Evolutionary conservation across 2,329 filamentous ascomycete genomes (phyloP), one percentile per base, ranked within the genome.

Genomic region (Hyphodiscus sp.): DNA sequence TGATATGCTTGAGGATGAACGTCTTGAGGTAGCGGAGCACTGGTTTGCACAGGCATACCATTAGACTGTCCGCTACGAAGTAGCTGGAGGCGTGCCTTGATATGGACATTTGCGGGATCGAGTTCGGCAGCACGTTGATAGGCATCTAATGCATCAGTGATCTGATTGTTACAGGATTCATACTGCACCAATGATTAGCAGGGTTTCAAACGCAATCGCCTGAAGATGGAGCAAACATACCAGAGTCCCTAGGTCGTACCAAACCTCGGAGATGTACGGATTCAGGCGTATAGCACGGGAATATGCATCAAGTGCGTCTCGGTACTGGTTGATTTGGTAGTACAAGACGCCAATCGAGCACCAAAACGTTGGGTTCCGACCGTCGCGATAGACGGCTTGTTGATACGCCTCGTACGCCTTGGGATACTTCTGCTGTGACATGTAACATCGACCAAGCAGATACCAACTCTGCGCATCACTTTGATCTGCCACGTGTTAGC

Each of bases 251-350:
- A 99, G 77, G 71, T 99, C 94, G 71, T 97, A 99, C 94, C 94
- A 99, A 49, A 99, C 94, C 71, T 99, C 94, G 1, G 91, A 96
- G 60, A 99, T 97, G 76, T 95, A 96, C 5, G 94, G 94, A 69
- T 97, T 99, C 64, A 99, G 74, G 52, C 94, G 87, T 65, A 97
- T 99, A 46, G 94, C 94, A 56, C 94, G 88, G 57, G 91, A 96
- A 73, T 97, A 99, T 41, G 94, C 94, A 74, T 99, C 94, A 50
- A 99, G 81, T 2, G 94, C 94, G 76, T 99, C 94, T 55, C 94
- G 86, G 73, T 99, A 99, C 74, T 99, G 94, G 73, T 97, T 99
- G 76, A 99, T 99, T 73, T 97, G 94, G 74, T 97, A 99, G 71
- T 99, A 99, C 55, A 99, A 80, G 16, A 99, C 94, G 69, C 94